Base-by-base conservation (phyloP, 75 land plant genomes). In the Selaginella tamariscina region DNA sequence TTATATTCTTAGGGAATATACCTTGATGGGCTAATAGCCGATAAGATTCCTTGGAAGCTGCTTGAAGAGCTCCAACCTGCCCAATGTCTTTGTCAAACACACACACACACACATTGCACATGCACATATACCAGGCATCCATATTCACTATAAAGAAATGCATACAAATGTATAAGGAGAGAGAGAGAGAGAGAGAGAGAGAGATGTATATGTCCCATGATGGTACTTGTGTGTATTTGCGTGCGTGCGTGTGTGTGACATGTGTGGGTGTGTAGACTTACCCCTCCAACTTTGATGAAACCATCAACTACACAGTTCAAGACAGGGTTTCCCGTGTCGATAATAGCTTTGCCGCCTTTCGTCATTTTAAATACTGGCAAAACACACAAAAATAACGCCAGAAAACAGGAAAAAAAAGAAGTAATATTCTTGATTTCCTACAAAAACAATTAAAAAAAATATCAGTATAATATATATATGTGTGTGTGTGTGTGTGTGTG, bases 261-360 rank as follows among this genome's bases (percentile, higher is more conserved):
- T n/a, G n/a, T n/a, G n/a, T n/a, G n/a, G n/a, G n/a, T 49, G 18
- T 20, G 27, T 15, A 29, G 11, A 20, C 33, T 0, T 57, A 84
- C 89, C 68, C 84, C 87, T 15, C 86, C 87, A 24, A 86, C 87
- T 68, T 82, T 84, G 49, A 86, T 66, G 57, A 86, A 84, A 75
- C 82, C 79, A 9, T 86, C 79, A 23, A 86, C 78, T 29, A 86
- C 27, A 62, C 87, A 78, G 65, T 86, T 86, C 56, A 86, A 77
- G 29, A 86, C 72, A 30, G 89, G 89, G 44, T 86, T 83, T 30
- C 89, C 89, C 1, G 84, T 67, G 39, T 86, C 89, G 32, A 82
- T 75, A 54, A 77, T 70, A 0, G 75, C 33, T 44, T 39, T 39
- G 5, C 49, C 49, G 11, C 49, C 15, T 15, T 39, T 39, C 49